A percentile compares a stretch with the other conserved stretches of the same genome.
Evolutionary conservation across 1,284 basidiomycete species (phyloP).

Genomic region (Grifola frondosa): DNA sequence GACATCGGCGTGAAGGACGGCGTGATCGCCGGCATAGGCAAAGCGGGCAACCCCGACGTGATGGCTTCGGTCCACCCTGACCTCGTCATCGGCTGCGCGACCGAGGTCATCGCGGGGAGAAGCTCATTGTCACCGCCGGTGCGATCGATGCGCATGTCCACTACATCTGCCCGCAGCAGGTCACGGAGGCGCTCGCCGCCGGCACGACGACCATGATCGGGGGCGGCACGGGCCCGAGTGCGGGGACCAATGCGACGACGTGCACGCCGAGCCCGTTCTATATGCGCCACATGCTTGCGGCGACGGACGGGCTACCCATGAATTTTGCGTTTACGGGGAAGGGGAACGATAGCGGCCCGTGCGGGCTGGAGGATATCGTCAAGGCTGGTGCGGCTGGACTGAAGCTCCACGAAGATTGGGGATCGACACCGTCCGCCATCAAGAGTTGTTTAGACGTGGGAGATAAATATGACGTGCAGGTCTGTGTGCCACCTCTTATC

Average conservation of each 20-base stretch:
- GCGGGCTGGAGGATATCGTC: conserved; percentile 80
- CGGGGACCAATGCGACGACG: conserved; percentile 91
- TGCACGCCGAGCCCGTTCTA: conserved; percentile 91
- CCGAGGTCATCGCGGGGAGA: conserved; percentile 94
- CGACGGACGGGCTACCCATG: conserved; percentile 87
- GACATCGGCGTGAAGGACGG: conserved; percentile 94
- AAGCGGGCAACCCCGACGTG: conserved; percentile 95
- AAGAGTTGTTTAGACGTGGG: conserved; percentile 78
- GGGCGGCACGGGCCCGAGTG: conserved; percentile 91
- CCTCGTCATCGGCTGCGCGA: conserved; percentile 84
- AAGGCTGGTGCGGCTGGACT: conserved; percentile 87
- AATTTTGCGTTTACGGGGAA: conserved; percentile 95
- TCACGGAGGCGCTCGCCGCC: conserved; percentile 66
- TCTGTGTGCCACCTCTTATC: conserved; percentile 24
- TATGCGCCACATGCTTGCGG: conserved; percentile 84
- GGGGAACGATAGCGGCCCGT: conserved; percentile 86
- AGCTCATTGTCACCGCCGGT: conserved; percentile 91
- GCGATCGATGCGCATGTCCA: conserved; percentile 92
- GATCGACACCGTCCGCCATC: conserved; percentile 87
- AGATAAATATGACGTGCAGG: conserved; percentile 94
- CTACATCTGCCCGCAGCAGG: conserved; percentile 93
- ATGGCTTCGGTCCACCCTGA: conserved; percentile 80
- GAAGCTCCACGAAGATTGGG: conserved; percentile 99
- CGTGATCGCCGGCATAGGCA: conserved; percentile 86
- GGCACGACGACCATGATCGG: conserved; percentile 89